Evolutionary conservation across 2,329 filamentous ascomycete species (phyloP), one percentile per base, ranked within the genome.

Genomic region (Rhynchosporium secalis): DNA sequence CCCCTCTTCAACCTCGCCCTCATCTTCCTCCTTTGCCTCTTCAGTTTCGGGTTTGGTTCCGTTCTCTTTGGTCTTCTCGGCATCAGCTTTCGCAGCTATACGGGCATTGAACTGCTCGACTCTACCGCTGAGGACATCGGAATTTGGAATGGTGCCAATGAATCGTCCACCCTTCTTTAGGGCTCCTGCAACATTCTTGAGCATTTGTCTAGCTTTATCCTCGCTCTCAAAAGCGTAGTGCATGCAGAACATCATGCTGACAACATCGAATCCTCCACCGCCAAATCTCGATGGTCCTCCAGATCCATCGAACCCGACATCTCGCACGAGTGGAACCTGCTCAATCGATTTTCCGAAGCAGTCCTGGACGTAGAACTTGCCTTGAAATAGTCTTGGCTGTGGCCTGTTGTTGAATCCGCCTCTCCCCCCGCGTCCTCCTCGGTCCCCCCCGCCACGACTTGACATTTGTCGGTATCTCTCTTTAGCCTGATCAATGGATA

Each of bases 201-300:
- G 82, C 95, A 99, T 98, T 66, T 86, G 90, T 49, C 92, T 86
- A 2, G 94, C 92, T 76, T 96, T 96, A 54, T 86, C 85, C 75
- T 99, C 94, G 58, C 82, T 91, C 79, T 98, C 95, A 70, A 98
- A 99, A 5, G 95, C 93, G 75, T 99, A 99, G 78, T 99, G 95
- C 87, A 99, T 95, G 72, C 92, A 96, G 76, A 99, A 99, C 95
- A 99, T 99, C 86, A 96, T 96, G 73, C 89, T 92, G 66, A 99
- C 94, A 47, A 98, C 90, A 74, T 99, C 95, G 71, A 98, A 99
- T 3, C 94, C 93, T 60, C 89, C 89, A 58, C 86, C 86, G 65
- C 84, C 83, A 77, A 84, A 87, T 45, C 86, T 87, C 76, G 86
- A 90, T 78, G 80, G 90, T 71, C 79, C 87, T 13, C 82, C 84